Conservation (phyloP, 2,329 filamentous ascomycete genomes). For the Ceratocystiopsis minuta region DNA sequence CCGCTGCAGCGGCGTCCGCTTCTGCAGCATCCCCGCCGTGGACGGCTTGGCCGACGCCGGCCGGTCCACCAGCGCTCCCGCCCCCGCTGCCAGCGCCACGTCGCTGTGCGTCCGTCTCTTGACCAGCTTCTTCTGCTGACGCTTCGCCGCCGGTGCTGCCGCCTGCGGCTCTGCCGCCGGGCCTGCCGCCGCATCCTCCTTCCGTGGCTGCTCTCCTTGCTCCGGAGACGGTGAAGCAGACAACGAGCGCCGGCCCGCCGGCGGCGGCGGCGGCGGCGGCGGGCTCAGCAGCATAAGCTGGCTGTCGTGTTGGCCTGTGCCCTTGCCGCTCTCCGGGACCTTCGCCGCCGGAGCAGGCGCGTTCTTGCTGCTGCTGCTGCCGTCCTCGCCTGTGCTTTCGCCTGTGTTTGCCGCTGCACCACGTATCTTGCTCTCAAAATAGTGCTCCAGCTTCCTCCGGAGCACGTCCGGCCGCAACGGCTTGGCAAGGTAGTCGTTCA, state of each 20-base stretch:
- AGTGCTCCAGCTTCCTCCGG: conserved; percentile 58
- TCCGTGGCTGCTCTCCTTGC: neutral
- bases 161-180: neutral
- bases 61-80: too few species aligned
- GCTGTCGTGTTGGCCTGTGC: too few species aligned
- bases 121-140: conserved; percentile 23
- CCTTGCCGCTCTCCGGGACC: too few species aligned
- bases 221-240: neutral
- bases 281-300: too few species aligned
- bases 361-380: too few species aligned
- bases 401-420: too few species aligned
- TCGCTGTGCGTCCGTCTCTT: conserved; percentile 16
- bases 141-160: conserved; percentile 11
- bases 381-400: too few species aligned
- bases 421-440: conserved; percentile 18
- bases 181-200: too few species aligned
- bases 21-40: conserved; percentile 5
- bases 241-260: too few species aligned
- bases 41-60: neutral
- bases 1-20: conserved; percentile 2
- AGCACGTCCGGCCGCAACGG: conserved; percentile 80
- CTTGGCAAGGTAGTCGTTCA: conserved; percentile 96
- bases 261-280: too few species aligned
- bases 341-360: too few species aligned
- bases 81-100: too few species aligned